Base-by-base conservation (phyloP, 257 asterid species). In the Echites panduratus region DNA sequence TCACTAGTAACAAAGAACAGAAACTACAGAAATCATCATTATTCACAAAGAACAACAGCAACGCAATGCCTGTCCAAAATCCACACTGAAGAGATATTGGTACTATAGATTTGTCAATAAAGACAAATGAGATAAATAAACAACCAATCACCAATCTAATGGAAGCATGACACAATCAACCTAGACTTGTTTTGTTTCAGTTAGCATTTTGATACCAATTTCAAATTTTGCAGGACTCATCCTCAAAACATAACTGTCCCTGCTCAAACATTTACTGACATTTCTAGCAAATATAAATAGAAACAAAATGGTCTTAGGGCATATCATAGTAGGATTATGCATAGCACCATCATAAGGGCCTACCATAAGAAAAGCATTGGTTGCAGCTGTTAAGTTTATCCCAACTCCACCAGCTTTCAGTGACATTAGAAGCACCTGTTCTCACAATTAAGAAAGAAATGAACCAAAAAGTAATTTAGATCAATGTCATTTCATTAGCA, bases 371-470 rank as follows among this genome's bases (percentile, higher is more conserved):
- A 91, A 94, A 70, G 99, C 99, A 85, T 84, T 89, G 41, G 97
- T 89, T 63, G 99, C 99, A 62, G 96, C 96, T 7, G 98, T 94
- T 68, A 94, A 89, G 80, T 94, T 94, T 68, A 94, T 88, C 74
- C 99, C 99, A 72, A 94, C 99, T 66, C 99, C 98, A 74, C 98
- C 99, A 67, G 97, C 97, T 84, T 94, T 94, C 77, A 94, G 83
- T 47, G 99, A 94, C 97, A 94, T 91, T 66, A 94, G 91, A 78
- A 94, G 71, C 74, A 93, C 97, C 97, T 93, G 82, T 53, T 78
- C 11, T 66, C 70, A 61, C 64, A 70, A 71, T 35, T 29, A 64
- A 64, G 67, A 19, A 65, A 49, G 47, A 74, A 69, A 69, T 61
- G 65, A 70, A 71, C 56, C 47, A 16, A 27, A 24, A 7, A 24